Percentiles rank a stretch among this genome's conserved stretches.
These are phyloP conservation scores for Teratosphaeria epicoccoides DNA, from an alignment of 2,329 filamentous ascomycete species.

Conservation along the genomic window DNA sequence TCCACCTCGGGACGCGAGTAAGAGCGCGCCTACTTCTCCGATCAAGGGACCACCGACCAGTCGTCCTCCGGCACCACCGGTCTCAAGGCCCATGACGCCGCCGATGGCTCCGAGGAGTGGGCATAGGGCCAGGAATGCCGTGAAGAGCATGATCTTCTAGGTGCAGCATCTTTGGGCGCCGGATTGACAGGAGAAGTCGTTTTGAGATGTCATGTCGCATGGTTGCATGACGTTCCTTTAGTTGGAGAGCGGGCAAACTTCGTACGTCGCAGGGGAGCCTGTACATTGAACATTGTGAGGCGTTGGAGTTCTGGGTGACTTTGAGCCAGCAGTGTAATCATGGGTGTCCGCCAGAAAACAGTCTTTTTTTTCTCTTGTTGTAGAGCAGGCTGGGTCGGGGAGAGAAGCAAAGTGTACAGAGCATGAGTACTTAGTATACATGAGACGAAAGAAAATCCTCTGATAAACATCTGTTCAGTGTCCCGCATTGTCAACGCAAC, in stretches of 20 bases:
- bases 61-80: conserved; percentile 7
- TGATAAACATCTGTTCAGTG: not conserved
- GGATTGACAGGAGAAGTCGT: not conserved
- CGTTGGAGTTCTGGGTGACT: not conserved
- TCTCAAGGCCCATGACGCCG: conserved; percentile 20
- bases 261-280: too few relatives aligned
- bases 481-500: not conserved
- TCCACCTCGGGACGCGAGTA: conserved; percentile 3
- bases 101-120: conserved; percentile 22
- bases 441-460: not conserved
- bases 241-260: too few relatives aligned
- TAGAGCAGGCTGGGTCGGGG: not conserved
- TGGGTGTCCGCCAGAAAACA: not conserved
- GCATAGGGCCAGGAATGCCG: conserved; percentile 23
- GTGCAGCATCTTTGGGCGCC: too few relatives aligned
- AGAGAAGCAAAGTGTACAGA: not conserved
- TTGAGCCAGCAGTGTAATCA: not conserved
- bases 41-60: conserved; percentile 12
- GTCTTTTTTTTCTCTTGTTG: not conserved
- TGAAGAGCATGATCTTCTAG: conserved; percentile 31
- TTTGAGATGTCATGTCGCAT: not conserved
- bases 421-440: not conserved
- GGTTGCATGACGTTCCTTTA: not conserved
- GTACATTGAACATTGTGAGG: not conserved
- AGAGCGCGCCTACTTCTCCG: conserved; percentile 19